Conservation (phyloP, 768 basidiomycete species). For the Suillus variegatus region DNA sequence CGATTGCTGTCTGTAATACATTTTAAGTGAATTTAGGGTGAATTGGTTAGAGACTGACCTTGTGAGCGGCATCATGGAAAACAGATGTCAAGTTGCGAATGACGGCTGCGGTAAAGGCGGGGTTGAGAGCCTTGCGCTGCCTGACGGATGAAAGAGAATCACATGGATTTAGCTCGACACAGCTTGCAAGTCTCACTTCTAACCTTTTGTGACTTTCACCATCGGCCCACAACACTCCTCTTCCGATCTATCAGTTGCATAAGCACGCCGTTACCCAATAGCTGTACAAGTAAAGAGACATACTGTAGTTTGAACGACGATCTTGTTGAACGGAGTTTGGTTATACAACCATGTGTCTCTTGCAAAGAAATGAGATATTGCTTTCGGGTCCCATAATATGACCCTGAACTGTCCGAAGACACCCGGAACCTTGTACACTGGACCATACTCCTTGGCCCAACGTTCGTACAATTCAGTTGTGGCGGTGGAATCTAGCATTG, state of each 20-base stretch:
- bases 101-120: conserved; percentile 54
- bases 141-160: conserved; percentile 21
- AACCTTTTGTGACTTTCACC: conserved; percentile 19
- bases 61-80: conserved; percentile 54
- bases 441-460: conserved; percentile 47
- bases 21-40: background rate
- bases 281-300: conserved; percentile 7
- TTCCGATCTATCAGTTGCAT: conserved; percentile 16
- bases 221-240: conserved; percentile 34
- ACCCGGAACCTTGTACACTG: conserved; percentile 40
- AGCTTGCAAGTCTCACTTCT: background rate
- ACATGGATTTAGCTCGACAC: background rate
- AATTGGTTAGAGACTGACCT: conserved; percentile 31
- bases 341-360: conserved; percentile 50
- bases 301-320: conserved; percentile 44
- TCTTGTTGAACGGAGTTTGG: conserved; percentile 34
- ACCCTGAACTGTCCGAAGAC: conserved; percentile 35
- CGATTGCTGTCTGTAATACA: background rate
- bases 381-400: conserved; percentile 46
- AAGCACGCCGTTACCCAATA: background rate
- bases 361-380: conserved; percentile 49
- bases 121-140: conserved; percentile 51
- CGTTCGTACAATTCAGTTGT: conserved; percentile 36
- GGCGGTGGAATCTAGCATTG: conserved; percentile 30
- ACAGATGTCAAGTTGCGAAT: conserved; percentile 47